Percentiles rank a stretch among this genome's conserved stretches.
phyloP scores from a whole-genome alignment of 257 asterid genomes.

The Handroanthus guayacan region DNA sequence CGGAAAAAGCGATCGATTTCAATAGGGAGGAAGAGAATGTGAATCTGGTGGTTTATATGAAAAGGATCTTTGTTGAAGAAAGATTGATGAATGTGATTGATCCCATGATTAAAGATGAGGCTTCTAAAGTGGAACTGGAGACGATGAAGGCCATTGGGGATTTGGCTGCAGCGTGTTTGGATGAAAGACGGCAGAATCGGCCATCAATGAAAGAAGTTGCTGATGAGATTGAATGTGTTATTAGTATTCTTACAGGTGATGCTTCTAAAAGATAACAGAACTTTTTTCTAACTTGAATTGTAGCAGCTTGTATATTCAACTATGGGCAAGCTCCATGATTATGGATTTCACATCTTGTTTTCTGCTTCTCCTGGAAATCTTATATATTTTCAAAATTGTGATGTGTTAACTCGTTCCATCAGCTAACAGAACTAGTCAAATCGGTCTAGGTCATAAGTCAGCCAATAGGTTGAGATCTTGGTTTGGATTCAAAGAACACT shows the following conservation, averaged over 20 bases:
- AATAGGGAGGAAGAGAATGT: slow-evolving; percentile 64
- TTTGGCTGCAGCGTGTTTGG: slow-evolving; percentile 62
- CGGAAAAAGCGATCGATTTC: slow-evolving; percentile 60
- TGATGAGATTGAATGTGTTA: slow-evolving; percentile 67
- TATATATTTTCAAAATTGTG: too few relatives aligned
- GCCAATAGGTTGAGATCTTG: too few relatives aligned
- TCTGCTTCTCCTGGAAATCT: too few relatives aligned
- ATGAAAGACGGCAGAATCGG: slow-evolving; percentile 64
- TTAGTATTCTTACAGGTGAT: slow-evolving; percentile 52
- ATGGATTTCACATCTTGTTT: too few relatives aligned
- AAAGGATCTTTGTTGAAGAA: slow-evolving; percentile 53
- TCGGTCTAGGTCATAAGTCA: too few relatives aligned
- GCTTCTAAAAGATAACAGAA: slow-evolving; percentile 29
- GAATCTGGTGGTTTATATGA: slow-evolving; percentile 70
- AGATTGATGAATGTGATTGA: slow-evolving; percentile 55
- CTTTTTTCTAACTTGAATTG: neutral
- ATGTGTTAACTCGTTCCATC: too few relatives aligned
- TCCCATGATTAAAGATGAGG: slow-evolving; percentile 50
- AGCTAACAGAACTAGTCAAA: too few relatives aligned
- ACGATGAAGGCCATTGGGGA: slow-evolving; percentile 70
- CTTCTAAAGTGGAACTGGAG: slow-evolving; percentile 58
- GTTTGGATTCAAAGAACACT: too few relatives aligned
- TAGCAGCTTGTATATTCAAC: neutral
- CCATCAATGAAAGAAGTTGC: slow-evolving; percentile 80
- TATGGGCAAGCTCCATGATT: too few relatives aligned